Conservation (phyloP, 129 eudicot genomes). For the Helianthus tuberosus region DNA sequence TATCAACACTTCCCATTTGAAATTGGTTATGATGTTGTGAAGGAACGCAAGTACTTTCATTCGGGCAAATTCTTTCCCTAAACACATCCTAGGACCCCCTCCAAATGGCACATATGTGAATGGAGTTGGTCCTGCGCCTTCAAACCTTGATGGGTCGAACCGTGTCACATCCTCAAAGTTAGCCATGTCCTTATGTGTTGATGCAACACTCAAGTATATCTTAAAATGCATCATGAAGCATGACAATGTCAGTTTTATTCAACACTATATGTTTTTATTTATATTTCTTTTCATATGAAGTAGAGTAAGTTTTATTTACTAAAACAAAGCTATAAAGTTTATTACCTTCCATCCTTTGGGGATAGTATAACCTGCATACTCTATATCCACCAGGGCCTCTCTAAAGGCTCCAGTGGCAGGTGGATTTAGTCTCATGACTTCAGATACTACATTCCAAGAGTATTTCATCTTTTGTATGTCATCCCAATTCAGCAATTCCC, state of each 20-base stretch:
- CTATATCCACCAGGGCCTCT: slow-evolving; percentile 52
- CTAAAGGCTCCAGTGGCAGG: slow-evolving; percentile 42
- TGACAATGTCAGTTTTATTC: not conserved
- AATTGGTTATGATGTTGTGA: slow-evolving; percentile 43
- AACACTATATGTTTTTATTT: not conserved
- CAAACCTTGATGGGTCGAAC: slow-evolving; percentile 57
- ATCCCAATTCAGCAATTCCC: slow-evolving; percentile 49
- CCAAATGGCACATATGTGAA: slow-evolving; percentile 52
- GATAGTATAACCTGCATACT: slow-evolving; percentile 51
- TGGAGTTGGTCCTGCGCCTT: slow-evolving; percentile 47
- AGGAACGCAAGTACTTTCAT: slow-evolving; percentile 50
- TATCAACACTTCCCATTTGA: slow-evolving; percentile 42
- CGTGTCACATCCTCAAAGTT: slow-evolving; percentile 20
- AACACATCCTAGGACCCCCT: slow-evolving; percentile 69
- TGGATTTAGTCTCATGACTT: slow-evolving; percentile 51
- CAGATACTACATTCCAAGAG: slow-evolving; percentile 61
- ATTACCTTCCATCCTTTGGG: slow-evolving; percentile 77
- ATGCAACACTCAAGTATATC: slow-evolving; percentile 35
- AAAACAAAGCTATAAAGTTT: not conserved
- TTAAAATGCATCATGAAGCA: not conserved
- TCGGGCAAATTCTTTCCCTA: slow-evolving; percentile 63
- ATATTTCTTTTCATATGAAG: too few species aligned
- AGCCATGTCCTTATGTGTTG: slow-evolving; percentile 30
- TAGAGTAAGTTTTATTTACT: too few species aligned
- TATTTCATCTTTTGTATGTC: slow-evolving; percentile 66